phyloP scores from a whole-genome alignment of 2,329 filamentous ascomycete species.

The Cadophora gregata region DNA sequence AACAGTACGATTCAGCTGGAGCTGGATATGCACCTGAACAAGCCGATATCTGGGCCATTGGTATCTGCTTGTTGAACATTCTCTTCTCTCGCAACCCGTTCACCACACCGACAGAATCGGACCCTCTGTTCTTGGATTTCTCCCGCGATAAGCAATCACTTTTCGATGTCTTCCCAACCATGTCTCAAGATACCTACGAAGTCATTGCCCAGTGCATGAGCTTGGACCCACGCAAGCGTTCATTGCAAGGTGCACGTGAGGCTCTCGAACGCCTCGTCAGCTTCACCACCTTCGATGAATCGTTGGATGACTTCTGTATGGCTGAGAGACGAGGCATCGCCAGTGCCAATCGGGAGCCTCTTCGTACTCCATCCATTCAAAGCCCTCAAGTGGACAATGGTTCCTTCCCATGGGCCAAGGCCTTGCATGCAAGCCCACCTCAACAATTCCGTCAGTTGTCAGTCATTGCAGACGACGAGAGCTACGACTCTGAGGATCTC shows the following conservation, averaged over 20 bases:
- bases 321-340: constrained; percentile 78
- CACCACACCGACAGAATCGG: constrained; percentile 85
- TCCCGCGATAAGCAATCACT: constrained; percentile 91
- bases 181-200: constrained; percentile 98
- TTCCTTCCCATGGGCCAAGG: constrained; percentile 95
- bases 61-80: constrained; percentile 94
- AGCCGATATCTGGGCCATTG: constrained; percentile 96
- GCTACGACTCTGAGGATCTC: constrained; percentile 77
- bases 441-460: constrained; percentile 82
- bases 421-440: constrained; percentile 76
- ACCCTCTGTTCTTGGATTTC: constrained; percentile 92
- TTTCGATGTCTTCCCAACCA: constrained; percentile 97
- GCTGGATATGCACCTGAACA: constrained; percentile 90
- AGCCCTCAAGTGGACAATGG: constrained; percentile 81
- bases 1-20: constrained; percentile 91
- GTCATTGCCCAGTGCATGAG: constrained; percentile 91
- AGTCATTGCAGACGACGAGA: constrained; percentile 78
- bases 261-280: constrained; percentile 80
- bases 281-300: constrained; percentile 94
- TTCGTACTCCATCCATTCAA: constrained; percentile 93
- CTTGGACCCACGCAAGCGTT: constrained; percentile 88
- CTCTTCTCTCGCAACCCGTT: constrained; percentile 98
- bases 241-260: constrained; percentile 76
- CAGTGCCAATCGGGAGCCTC: constrained; percentile 90
- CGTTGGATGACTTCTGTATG: constrained; percentile 90